These are phyloP conservation scores for Cantharellus cinnabarinus DNA, from an alignment of 768 basidiomycete genomes.

Conservation along the genomic window DNA sequence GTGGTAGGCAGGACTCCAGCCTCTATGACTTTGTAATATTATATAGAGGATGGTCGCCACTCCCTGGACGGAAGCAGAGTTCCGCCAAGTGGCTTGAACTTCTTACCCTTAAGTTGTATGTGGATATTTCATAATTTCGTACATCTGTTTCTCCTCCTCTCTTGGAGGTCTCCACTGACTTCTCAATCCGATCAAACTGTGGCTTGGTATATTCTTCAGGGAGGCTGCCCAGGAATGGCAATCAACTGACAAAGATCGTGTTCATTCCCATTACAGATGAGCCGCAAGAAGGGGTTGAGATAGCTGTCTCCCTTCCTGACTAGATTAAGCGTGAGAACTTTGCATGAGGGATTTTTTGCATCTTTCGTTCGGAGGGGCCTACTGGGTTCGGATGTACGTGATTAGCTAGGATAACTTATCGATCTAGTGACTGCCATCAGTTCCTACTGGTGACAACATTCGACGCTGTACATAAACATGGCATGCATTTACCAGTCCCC, in stretches of 20 bases:
- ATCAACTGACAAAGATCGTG: conserved; percentile 72
- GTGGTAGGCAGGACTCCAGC: too few relatives aligned
- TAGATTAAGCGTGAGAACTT: conserved; percentile 91
- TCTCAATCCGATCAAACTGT: background rate
- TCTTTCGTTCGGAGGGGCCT: conserved; percentile 83
- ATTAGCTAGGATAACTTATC: too few relatives aligned
- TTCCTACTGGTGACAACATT: too few relatives aligned
- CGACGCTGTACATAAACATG: too few relatives aligned
- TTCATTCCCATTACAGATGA: conserved; percentile 96
- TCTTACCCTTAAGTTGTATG: too few relatives aligned
- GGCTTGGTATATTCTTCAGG: conserved; percentile 48
- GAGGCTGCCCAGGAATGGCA: conserved; percentile 87
- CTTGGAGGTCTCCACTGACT: too few relatives aligned
- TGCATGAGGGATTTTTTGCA: conserved; percentile 48
- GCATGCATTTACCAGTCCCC: too few relatives aligned
- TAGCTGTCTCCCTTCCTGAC: conserved; percentile 67
- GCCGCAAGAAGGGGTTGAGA: conserved; percentile 59
- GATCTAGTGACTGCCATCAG: too few relatives aligned
- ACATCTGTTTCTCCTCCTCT: too few relatives aligned
- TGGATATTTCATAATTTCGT: too few relatives aligned
- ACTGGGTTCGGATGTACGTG: conserved; percentile 56
- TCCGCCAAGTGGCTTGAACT: background rate
- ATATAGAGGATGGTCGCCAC: background rate
- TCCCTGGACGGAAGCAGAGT: background rate
- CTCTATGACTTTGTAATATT: too few relatives aligned